Evolutionary conservation across 345 rosid genomes (phyloP), one percentile per base, ranked within the genome.

Genomic region (Lenwebbia sp.): DNA sequence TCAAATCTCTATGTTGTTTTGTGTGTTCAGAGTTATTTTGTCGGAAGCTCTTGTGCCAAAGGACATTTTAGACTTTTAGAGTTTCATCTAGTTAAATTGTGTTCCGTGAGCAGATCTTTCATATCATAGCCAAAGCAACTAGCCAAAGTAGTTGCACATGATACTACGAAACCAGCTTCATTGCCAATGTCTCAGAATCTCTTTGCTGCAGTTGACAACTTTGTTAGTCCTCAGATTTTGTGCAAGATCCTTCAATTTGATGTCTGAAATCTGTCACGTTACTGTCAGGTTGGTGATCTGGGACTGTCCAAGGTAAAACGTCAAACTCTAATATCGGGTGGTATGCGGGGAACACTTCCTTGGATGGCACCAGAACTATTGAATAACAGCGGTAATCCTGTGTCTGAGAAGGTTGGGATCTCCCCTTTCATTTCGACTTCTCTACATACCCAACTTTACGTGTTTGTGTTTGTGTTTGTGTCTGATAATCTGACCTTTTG

Each of bases 311-410:
- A 92, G 91, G 94, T 92, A 28, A 93, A 93, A 88, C 89, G 94
- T 60, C 93, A 90, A 81, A 91, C 95, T 19, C 93, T 93, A 55
- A 92, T 93, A 89, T 90, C 93, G 10, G 94, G 95, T 8, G 94
- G 95, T 51, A 94, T 92, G n/a, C 88, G 93, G 70, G 95, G 95
- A 90, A 93, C 95, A 44, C 93, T 93, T 85, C 94, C 95, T 28
- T 92, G 95, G 95, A 93, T 93, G 95, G 95, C 95, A 40, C 95
- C 95, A 2, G 95, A 93, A 88, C 93, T 93, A 85, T 87, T 93
- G 81, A 91, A 92, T 83, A 92, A 94, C 56, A 88, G 88, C 88
- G 91, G 95, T 84, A 92, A 90, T 54, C 93, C 88, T 60, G 94
- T 93, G 40, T 92, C 95, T 5, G 94, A 93, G 85, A 93, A 91